Conservation (phyloP, 2,329 filamentous ascomycete species). For the Orbilia quercus region DNA sequence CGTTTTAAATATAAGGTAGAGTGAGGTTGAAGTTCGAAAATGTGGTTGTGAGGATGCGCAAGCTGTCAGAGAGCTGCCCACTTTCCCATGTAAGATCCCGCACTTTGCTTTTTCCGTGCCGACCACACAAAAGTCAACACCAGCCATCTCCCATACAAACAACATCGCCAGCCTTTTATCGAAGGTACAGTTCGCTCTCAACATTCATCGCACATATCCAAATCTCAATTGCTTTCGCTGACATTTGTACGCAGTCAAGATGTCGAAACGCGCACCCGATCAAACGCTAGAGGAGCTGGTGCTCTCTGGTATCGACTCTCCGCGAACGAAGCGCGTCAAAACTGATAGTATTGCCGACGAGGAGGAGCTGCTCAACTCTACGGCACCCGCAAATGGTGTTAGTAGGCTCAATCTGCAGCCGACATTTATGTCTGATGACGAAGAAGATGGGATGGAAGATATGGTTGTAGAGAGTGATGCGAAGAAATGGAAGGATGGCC, state of each 20-base stretch:
- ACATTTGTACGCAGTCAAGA: constrained; percentile 20
- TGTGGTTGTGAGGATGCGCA: constrained; percentile 19
- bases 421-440: constrained; percentile 57
- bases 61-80: constrained; percentile 34
- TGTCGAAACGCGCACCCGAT: constrained; percentile 54
- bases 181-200: constrained; percentile 26
- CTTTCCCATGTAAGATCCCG: constrained; percentile 39
- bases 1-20: background rate
- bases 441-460: constrained; percentile 57
- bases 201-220: background rate
- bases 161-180: constrained; percentile 30
- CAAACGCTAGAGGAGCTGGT: constrained; percentile 51
- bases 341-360: constrained; percentile 55
- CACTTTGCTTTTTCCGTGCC: constrained; percentile 55
- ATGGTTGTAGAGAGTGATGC: constrained; percentile 62
- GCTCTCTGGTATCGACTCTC: constrained; percentile 52
- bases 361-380: constrained; percentile 62
- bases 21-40: constrained; percentile 23
- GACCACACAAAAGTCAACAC: constrained; percentile 42
- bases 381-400: constrained; percentile 58
- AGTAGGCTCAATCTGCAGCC: constrained; percentile 55
- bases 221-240: background rate
- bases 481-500: constrained; percentile 61
- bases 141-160: constrained; percentile 36
- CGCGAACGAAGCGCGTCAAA: constrained; percentile 54